Evolutionary conservation across 805 yeast genomes (phyloP), one percentile per base, ranked within the genome.

Genomic region (Zygosaccharomyces lentus): DNA sequence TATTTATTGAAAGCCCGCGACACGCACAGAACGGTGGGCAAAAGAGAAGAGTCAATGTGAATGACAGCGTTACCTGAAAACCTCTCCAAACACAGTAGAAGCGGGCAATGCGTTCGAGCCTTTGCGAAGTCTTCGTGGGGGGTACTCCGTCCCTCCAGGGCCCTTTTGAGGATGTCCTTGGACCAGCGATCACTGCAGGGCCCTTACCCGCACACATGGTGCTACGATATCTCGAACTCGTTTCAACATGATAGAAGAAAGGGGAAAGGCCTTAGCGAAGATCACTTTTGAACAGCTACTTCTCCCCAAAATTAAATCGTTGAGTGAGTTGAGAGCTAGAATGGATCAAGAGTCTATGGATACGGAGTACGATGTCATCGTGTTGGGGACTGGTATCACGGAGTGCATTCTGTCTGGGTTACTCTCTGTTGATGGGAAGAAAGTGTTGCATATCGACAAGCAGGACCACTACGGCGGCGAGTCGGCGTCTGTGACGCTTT

Each of bases 391-490:
- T 49, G 99, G 99, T n/a, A 77, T 93, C 53, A 91, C 97, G 37
- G 99, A 93, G 68, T 93, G 99, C 72, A 84, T 93, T 49, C 77
- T 93, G 37, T 88, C 96, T 1, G 99, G 99, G 2, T 70, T 93
- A 43, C 75, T 93, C 37, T 88, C 97, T 8, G 96, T 91, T n/a
- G 98, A 93, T 62, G 98, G 98, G 52, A 91, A 93, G 74, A 93
- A 93, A 64, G 98, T 93, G 6, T 76, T 93, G 46, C 99, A 93
- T 69, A 89, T 93, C 52, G 99, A 93, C 67, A 83, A 89, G 58
- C 97, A 93, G 68, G 95, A 88, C 65, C 95, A 89, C 65, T 93
- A 93, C 57, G 99, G 99, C 42, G 99, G 77, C 37, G 96, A 87
- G 65, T 80, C 89, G 49, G 95, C 96, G 12, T 86, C 95, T 6